Base-by-base conservation (phyloP, 2,329 filamentous ascomycete species). In the Coniella vitis region DNA sequence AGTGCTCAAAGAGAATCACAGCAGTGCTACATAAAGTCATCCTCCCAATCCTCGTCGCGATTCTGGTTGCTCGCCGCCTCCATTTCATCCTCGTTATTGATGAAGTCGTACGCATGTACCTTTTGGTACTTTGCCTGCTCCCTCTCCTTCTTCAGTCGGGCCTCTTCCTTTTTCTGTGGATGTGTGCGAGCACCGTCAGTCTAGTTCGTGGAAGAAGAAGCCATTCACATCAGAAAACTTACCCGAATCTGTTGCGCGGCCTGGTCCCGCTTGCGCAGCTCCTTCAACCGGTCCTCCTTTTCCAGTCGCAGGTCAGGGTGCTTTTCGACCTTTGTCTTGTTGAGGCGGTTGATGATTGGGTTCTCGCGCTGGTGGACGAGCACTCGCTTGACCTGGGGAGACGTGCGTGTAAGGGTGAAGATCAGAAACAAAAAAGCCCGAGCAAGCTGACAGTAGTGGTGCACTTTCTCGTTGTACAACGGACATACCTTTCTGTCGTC, bases 21-120 rank as follows among this genome's bases (percentile, higher is more conserved):
- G 31, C 12, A 34, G 20, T 12, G 67, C 68, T 77, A 91, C 89
- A 95, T 94, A 62, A 98, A 98, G 62, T 98, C 91, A 51, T 96
- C 90, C 61, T 88, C 78, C 71, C 87, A 90, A 63, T 87, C 74
- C 52, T 82, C 79, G 54, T 78, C 75, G 13, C 89, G 79, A 61
- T 95, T 83, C 68, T 96, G 87, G 67, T 98, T 98, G 70, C 84
- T 95, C 48, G 82, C 81, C 19, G 67, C 70, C 38, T 81, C 81
- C 71, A 95, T 76, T 59, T 86, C 85, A 50, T 95, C 87, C 47
- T 94, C 89, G 4, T 79, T 81, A 66, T 95, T 90, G 47, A 96
- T 68, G 40, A 95, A 90, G 63, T 97, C 93, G 66, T 98, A 98
- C 2, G 90, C 91, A 69, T 98, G 91, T n/a, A 95, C 90, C 69